Evolutionary conservation across 257 asterid genomes (phyloP).

Genomic region (Fraxinus americana): DNA sequence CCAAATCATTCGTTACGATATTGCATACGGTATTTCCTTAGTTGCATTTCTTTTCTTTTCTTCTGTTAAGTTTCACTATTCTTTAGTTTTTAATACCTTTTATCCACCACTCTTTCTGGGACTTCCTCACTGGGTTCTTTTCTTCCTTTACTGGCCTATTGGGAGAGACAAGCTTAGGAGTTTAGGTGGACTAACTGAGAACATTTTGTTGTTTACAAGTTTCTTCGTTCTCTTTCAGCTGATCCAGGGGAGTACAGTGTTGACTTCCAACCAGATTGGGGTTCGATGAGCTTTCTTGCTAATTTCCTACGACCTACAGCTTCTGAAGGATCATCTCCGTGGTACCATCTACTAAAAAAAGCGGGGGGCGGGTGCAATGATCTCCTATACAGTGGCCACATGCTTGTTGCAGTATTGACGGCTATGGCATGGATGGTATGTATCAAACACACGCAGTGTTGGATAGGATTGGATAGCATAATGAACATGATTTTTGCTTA

Average conservation of each 20-base stretch:
- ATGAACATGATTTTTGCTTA: no score
- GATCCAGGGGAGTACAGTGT: constrained; percentile 46
- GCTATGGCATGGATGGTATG: constrained; percentile 99
- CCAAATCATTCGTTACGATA: constrained; percentile 63
- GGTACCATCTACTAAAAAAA: constrained; percentile 83
- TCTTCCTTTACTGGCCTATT: not conserved
- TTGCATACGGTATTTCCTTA: constrained; percentile 62
- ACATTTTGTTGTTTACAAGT: constrained; percentile 1
- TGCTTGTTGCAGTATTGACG: constrained; percentile 94
- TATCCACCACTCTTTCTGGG: not conserved
- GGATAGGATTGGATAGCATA: not conserved
- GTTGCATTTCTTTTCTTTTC: constrained; percentile 9
- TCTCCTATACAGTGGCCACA: constrained; percentile 92
- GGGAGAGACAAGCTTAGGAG: not conserved
- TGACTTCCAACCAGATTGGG: constrained; percentile 88
- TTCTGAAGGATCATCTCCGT: constrained; percentile 64
- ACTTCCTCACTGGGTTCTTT: not conserved
- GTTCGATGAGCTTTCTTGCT: constrained; percentile 79
- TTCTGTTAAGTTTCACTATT: not conserved
- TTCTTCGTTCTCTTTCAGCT: constrained; percentile 52
- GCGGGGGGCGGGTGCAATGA: constrained; percentile 98
- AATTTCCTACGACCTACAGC: constrained; percentile 84
- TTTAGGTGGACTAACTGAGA: not conserved
- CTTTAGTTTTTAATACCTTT: not conserved
- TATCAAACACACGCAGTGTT: not conserved